These are phyloP conservation scores for Dendrobium catenatum DNA, from an alignment of 106 monocot species.

Conservation along the genomic window DNA sequence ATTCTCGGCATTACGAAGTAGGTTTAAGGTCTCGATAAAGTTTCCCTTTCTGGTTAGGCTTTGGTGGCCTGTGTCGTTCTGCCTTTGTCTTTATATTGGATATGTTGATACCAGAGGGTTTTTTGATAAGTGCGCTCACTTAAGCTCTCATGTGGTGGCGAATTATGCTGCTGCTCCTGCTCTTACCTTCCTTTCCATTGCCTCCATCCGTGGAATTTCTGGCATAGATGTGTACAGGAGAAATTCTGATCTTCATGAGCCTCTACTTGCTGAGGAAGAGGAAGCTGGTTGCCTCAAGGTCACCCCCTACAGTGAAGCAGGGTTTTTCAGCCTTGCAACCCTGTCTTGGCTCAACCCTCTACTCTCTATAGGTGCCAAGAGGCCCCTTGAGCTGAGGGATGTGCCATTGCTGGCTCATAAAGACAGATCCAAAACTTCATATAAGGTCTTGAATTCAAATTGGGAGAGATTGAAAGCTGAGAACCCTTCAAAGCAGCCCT, in stretches of 20 bases:
- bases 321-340: conserved; percentile 48
- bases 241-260: conserved; percentile 27
- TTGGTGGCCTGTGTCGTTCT: conserved; percentile 56
- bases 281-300: conserved; percentile 59
- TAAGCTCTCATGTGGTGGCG: conserved; percentile 34
- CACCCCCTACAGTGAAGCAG: conserved; percentile 78
- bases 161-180: conserved; percentile 52
- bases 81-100: conserved; percentile 32
- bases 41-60: conserved; percentile 46
- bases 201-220: conserved; percentile 34
- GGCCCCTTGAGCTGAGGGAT: conserved; percentile 84
- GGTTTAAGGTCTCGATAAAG: conserved; percentile 19
- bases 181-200: conserved; percentile 50
- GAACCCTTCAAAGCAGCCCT: conserved; percentile 31
- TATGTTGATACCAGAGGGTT: conserved; percentile 32
- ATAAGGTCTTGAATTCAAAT: conserved; percentile 59
- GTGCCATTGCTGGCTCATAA: conserved; percentile 60
- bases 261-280: conserved; percentile 48
- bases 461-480: conserved; percentile 74
- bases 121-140: conserved; percentile 8
- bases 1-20: conserved; percentile 27
- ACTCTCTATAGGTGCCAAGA: conserved; percentile 53
- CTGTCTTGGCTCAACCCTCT: conserved; percentile 75
- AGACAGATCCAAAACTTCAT: conserved; percentile 82
- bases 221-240: conserved; percentile 31